A percentile compares a stretch with the other conserved stretches of the same genome.
Conservation (phyloP, 163 green algal genomes). For the Chlorella variabilis region DNA sequence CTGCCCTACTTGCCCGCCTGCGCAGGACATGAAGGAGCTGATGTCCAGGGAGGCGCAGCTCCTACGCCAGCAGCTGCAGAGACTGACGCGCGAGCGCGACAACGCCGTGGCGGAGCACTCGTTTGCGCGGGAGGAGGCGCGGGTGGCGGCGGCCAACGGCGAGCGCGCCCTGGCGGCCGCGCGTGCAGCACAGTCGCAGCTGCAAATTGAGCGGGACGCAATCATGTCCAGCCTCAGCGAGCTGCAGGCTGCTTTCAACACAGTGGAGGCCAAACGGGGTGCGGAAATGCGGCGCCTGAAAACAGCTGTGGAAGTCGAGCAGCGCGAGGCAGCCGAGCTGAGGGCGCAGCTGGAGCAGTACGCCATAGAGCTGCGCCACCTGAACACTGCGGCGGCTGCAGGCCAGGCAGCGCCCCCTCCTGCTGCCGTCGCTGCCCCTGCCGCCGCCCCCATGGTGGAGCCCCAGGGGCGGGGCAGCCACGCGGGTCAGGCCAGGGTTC, state of each 20-base stretch:
- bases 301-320: neutral
- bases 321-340: constrained; percentile 4
- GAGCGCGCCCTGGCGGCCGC: neutral
- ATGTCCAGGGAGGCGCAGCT: neutral
- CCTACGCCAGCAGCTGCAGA: neutral
- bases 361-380: neutral
- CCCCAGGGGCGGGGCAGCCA: neutral
- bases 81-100: constrained; percentile 6
- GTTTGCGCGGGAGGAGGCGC: constrained; percentile 11
- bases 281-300: constrained; percentile 5
- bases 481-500: neutral
- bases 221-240: constrained; percentile 5
- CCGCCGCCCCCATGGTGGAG: neutral
- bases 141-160: neutral
- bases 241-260: constrained; percentile 13
- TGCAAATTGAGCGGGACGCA: constrained; percentile 3
- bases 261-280: neutral
- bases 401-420: too few species aligned
- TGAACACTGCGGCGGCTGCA: too few species aligned
- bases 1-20: neutral
- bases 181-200: neutral
- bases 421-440: neutral
- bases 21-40: constrained; percentile 24
- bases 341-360: constrained; percentile 6
- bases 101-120: neutral